phyloP scores from a whole-genome alignment of 2,329 filamentous ascomycete genomes.

The Fusarium sp. region DNA sequence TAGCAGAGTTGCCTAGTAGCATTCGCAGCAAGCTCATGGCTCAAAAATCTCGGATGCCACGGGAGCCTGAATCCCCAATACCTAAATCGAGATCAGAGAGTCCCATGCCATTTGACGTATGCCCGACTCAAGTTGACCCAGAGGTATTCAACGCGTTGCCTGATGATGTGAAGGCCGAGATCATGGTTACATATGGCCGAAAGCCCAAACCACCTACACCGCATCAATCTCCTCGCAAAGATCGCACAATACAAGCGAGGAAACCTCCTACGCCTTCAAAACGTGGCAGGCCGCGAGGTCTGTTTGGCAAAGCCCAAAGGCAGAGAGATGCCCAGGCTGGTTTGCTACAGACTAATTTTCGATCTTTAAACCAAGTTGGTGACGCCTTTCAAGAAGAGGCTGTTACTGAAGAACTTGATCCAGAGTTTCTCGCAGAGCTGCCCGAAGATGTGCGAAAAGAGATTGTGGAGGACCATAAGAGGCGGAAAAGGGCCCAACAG shows the following conservation, averaged over 20 bases:
- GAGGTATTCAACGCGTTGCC: constrained; percentile 87
- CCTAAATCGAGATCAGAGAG: constrained; percentile 54
- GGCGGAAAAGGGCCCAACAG: constrained; percentile 67
- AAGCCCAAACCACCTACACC: constrained; percentile 53
- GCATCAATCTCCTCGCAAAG: constrained; percentile 68
- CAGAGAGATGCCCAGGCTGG: constrained; percentile 67
- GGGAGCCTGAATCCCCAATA: constrained; percentile 48
- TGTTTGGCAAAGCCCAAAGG: constrained; percentile 62
- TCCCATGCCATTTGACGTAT: constrained; percentile 56
- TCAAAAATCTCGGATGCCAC: constrained; percentile 58
- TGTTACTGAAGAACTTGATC: constrained; percentile 67
- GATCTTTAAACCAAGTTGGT: constrained; percentile 55
- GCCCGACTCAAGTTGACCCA: constrained; percentile 85
- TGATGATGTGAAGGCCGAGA: constrained; percentile 85
- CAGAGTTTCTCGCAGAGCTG: constrained; percentile 82
- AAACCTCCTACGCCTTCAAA: constrained; percentile 75
- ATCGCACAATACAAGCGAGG: constrained; percentile 63
- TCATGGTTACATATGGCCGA: constrained; percentile 77
- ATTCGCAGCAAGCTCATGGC: constrained; percentile 81
- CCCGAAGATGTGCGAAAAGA: constrained; percentile 84
- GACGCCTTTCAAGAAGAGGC: constrained; percentile 52
- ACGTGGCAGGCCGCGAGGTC: constrained; percentile 60
- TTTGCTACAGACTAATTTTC: constrained; percentile 80
- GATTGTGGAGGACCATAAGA: constrained; percentile 77
- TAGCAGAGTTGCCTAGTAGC: constrained; percentile 85